Conservation (phyloP, 148 eudicot species). For the Heliosperma pusillum region DNA sequence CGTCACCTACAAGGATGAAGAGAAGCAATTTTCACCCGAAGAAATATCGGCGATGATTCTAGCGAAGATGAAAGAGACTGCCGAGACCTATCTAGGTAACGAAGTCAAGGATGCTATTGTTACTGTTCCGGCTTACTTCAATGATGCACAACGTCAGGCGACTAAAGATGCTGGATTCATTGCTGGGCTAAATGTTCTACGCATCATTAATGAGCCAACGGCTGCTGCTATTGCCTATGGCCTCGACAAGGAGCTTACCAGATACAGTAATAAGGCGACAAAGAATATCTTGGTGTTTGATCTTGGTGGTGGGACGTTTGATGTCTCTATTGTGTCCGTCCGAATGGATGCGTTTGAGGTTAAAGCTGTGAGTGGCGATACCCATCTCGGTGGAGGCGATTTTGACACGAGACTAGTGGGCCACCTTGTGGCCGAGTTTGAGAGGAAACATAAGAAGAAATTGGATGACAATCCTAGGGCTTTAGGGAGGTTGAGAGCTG, state of each 20-base stretch:
- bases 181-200: constrained; percentile 18
- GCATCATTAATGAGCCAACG: constrained; percentile 17
- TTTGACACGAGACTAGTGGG: constrained; percentile 15
- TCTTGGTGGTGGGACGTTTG: constrained; percentile 20
- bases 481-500: constrained; percentile 12
- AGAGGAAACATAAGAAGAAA: constrained; percentile 8
- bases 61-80: constrained; percentile 16
- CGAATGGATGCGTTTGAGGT: constrained; percentile 6
- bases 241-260: neutral
- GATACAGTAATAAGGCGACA: no score
- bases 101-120: constrained; percentile 19
- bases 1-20: constrained; percentile 22
- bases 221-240: constrained; percentile 22
- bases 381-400: constrained; percentile 19
- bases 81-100: neutral
- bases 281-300: constrained; percentile 8
- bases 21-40: constrained; percentile 21
- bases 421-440: constrained; percentile 13
- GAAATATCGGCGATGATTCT: constrained; percentile 30
- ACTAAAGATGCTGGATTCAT: constrained; percentile 14
- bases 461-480: constrained; percentile 8
- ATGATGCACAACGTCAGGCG: constrained; percentile 19
- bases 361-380: constrained; percentile 5
- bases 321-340: constrained; percentile 9
- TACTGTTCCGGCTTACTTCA: constrained; percentile 31